Evolutionary conservation across 768 basidiomycete species (phyloP).

Genomic region (Mycena latifolia): DNA sequence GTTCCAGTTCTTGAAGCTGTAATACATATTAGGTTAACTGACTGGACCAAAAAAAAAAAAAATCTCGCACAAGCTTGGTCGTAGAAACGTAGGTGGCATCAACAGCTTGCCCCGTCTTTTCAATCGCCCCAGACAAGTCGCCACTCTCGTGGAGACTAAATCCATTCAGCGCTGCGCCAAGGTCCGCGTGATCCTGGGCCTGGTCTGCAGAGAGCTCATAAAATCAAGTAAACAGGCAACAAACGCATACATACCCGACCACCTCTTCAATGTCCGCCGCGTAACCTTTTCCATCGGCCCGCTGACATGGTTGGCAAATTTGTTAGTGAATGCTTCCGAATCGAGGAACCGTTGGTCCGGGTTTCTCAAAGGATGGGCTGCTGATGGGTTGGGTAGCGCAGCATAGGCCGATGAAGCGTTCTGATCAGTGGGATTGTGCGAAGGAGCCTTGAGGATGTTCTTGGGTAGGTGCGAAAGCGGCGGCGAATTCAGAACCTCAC

Average conservation of each 20-base stretch:
- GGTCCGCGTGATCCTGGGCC: conserved; percentile 89
- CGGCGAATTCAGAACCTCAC: conserved; percentile 93
- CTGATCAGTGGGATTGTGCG: conserved; percentile 92
- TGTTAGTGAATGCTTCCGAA: conserved; percentile 95
- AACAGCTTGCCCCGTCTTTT: conserved; percentile 97
- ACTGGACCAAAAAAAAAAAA: conserved; percentile 10
- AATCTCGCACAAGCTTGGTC: conserved; percentile 77
- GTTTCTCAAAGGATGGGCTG: conserved; percentile 88
- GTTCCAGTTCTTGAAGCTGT: conserved; percentile 94
- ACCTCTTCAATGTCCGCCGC: conserved; percentile 90
- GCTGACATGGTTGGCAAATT: conserved; percentile 92
- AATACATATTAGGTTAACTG: conserved; percentile 17
- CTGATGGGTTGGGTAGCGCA: conserved; percentile 89
- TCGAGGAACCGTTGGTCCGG: conserved; percentile 97
- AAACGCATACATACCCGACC: conserved; percentile 76
- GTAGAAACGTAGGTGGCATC: conserved; percentile 96
- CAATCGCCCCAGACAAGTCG: conserved; percentile 83
- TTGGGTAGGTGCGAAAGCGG: conserved; percentile 93
- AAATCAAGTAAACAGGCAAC: conserved; percentile 20
- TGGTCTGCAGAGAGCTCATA: conserved; percentile 61
- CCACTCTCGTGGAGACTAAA: conserved; percentile 91
- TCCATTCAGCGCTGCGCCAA: conserved; percentile 93
- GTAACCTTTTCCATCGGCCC: conserved; percentile 98
- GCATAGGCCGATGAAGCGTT: conserved; percentile 80
- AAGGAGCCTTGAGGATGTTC: conserved; percentile 95